phyloP scores from a whole-genome alignment of 306 rosid species.

The Cyamopsis tetragonoloba region DNA sequence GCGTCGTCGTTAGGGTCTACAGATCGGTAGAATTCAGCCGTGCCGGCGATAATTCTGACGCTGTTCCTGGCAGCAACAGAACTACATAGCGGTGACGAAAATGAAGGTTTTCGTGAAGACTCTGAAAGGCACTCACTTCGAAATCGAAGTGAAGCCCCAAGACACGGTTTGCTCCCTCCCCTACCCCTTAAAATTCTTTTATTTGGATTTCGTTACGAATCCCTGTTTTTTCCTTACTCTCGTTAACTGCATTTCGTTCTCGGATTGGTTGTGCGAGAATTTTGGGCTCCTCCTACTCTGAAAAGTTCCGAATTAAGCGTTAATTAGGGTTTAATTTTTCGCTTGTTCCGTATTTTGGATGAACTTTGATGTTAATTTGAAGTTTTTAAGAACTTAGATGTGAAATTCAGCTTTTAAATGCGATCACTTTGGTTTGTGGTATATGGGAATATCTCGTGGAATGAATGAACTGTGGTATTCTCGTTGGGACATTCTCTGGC shows the following conservation, averaged over 20 bases:
- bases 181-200: not conserved
- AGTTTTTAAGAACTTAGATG: not conserved
- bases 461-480: not conserved
- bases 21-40: slow-evolving; percentile 24
- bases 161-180: slow-evolving; percentile 43
- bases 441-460: slow-evolving; percentile 1
- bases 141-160: slow-evolving; percentile 58
- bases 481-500: not conserved
- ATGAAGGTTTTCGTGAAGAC: slow-evolving; percentile 85
- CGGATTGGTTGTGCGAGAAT: not conserved
- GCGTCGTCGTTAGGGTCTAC: slow-evolving; percentile 19
- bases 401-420: not conserved
- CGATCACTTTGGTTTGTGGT: not conserved
- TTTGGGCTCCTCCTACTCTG: not conserved
- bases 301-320: not conserved
- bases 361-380: slow-evolving; percentile 23
- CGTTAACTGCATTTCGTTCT: not conserved
- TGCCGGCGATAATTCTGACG: slow-evolving; percentile 15
- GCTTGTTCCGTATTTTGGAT: not conserved
- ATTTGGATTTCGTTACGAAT: not conserved
- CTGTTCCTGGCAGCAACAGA: slow-evolving; percentile 24
- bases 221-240: not conserved
- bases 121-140: slow-evolving; percentile 79
- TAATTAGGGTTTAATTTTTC: slow-evolving; percentile 45
- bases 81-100: slow-evolving; percentile 24